A percentile compares a stretch with the other conserved stretches of the same genome.
Evolutionary conservation across 2,329 filamentous ascomycete species (phyloP).

Genomic region (Hypocrella siamensis): DNA sequence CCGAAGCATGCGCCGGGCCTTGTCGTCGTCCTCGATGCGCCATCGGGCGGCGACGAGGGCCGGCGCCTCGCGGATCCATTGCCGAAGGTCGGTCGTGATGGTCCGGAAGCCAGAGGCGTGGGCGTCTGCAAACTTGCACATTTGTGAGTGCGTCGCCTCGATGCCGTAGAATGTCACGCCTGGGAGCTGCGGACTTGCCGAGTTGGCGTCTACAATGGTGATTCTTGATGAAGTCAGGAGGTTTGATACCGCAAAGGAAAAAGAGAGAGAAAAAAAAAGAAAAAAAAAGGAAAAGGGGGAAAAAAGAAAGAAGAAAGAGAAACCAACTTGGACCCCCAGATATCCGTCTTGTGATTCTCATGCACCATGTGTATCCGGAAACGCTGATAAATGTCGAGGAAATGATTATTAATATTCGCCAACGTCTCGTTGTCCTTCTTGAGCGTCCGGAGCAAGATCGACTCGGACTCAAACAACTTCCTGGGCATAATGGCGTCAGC

Average conservation of each 20-base stretch:
- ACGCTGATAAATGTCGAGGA: conserved; percentile 53
- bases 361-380: conserved; percentile 66
- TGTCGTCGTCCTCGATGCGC: conserved; percentile 42
- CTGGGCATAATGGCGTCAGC: conserved; percentile 48
- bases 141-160: conserved; percentile 52
- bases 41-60: conserved; percentile 39
- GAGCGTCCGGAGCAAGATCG: conserved; percentile 53
- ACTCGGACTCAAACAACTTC: conserved; percentile 50
- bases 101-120: conserved; percentile 49
- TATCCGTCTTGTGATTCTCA: conserved; percentile 55
- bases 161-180: conserved; percentile 62
- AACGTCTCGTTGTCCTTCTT: conserved; percentile 59
- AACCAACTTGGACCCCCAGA: conserved; percentile 43
- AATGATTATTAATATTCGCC: conserved; percentile 58
- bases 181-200: conserved; percentile 52
- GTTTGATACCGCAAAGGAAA: not conserved
- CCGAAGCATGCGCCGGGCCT: conserved; percentile 22
- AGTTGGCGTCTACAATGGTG: conserved; percentile 53
- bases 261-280: not conserved
- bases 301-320: too few species aligned
- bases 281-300: not conserved
- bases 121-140: conserved; percentile 55
- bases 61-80: conserved; percentile 39
- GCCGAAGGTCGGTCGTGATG: conserved; percentile 29
- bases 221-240: conserved; percentile 13